Percentiles rank a stretch among this genome's conserved stretches.
Conservation (phyloP, 768 basidiomycete genomes). For the Boletus sp. region DNA sequence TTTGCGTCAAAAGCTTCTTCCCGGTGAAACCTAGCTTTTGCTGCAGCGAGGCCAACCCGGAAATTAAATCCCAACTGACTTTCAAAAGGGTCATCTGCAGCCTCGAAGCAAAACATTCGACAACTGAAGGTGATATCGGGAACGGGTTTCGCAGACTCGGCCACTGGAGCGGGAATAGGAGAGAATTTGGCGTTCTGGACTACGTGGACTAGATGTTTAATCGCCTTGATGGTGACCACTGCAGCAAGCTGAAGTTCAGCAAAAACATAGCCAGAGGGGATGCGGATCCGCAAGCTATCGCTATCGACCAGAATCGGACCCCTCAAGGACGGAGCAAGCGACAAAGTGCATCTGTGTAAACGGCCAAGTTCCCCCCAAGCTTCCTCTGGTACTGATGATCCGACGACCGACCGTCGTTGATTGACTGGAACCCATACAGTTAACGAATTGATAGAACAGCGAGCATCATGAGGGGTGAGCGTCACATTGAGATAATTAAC, state of each 20-base stretch:
- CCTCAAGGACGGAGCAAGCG: conserved; percentile 29
- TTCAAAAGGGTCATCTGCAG: conserved; percentile 84
- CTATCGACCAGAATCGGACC: conserved; percentile 51
- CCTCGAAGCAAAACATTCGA: conserved; percentile 66
- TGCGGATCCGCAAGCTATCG: conserved; percentile 67
- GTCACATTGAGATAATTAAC: conserved; percentile 24
- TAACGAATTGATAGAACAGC: conserved; percentile 40
- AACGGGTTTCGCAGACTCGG: conserved; percentile 70
- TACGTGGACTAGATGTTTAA: conserved; percentile 64
- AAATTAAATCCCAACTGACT: conserved; percentile 69
- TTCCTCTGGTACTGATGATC: conserved; percentile 26
- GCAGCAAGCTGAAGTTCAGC: conserved; percentile 73
- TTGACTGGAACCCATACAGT: conserved; percentile 56
- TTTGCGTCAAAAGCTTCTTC: conserved; percentile 82
- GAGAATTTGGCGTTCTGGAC: conserved; percentile 49
- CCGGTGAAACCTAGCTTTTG: conserved; percentile 63
- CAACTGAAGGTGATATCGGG: conserved; percentile 61
- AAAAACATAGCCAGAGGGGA: conserved; percentile 76
- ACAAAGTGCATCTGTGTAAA: conserved; percentile 51
- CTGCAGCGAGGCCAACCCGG: conserved; percentile 69
- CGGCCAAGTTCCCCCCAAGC: conserved; percentile 76
- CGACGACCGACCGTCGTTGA: conserved; percentile 34
- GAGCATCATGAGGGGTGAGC: conserved; percentile 18
- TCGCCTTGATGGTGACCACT: conserved; percentile 64
- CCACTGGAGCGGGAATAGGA: conserved; percentile 56